Evolutionary conservation across 2,329 filamentous ascomycete species (phyloP), one percentile per base, ranked within the genome.

Genomic region (Curvularia spicifera): DNA sequence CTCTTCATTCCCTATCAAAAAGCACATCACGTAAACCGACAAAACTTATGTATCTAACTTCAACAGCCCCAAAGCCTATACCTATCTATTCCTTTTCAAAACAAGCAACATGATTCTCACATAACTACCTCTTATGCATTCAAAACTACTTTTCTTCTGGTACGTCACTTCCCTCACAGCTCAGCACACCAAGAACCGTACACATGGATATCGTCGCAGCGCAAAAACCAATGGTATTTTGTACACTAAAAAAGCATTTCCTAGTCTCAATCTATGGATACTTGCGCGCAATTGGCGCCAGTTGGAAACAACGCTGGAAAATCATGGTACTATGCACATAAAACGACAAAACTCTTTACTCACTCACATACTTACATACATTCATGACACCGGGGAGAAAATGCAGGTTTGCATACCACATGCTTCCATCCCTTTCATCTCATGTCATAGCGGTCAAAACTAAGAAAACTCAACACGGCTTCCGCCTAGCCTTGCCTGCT

Each of bases 401-500:
- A 56, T 53, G 53, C 48, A 46, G 51, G 18, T 40, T 40, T 31
- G 40, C 47, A 6, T 18, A 22, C 31, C 28, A 42, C 5, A 15
- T 46, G 37, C 13, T 10, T 12, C 29, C 29, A 31, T 31, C 31
- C n/a, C 15, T 46, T 51, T 28, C 42, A n/a, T 28, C 24, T 57
- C 45, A 37, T 46, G 12, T 59, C 44, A 43, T 52, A 31, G 29
- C 10, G 10, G 50, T 47, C 31, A 45, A 56, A 55, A 52, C 74
- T 65, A 78, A 59, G 73, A 76, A 53, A 78, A 78, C 58, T 78
- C 76, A 24, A 78, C 76, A 28, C 75, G 70, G 51, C 72, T 76
- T n/a, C 76, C 74, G 29, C 75, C 71, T 48, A 62, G 46, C 39
- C 69, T 67, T 31, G 72, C 74, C 49, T 71, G 70, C 61, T 76